Percentiles rank a stretch among this genome's conserved stretches.
These are phyloP conservation scores for Psilocybe azurescens DNA, from an alignment of 768 basidiomycete species.

Conservation along the genomic window DNA sequence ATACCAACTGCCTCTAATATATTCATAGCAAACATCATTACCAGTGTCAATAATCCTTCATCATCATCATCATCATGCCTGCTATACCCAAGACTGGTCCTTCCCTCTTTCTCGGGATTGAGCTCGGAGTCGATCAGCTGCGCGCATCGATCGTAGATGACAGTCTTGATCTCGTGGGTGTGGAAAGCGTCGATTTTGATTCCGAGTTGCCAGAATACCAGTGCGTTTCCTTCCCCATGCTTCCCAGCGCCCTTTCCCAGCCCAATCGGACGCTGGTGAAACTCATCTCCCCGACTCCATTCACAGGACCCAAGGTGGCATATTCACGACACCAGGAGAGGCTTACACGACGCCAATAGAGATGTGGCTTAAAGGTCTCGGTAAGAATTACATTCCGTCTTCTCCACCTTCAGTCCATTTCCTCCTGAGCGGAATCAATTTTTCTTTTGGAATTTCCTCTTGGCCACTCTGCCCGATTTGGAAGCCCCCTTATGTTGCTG, in stretches of 20 bases:
- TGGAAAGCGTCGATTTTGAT: conserved; percentile 86
- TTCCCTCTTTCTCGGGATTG: conserved; percentile 81
- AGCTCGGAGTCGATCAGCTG: conserved; percentile 84
- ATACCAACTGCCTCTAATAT: conserved; percentile 35
- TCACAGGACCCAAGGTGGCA: conserved; percentile 80
- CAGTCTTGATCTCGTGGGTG: conserved; percentile 79
- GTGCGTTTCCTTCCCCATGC: conserved; percentile 50
- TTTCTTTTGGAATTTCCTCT: conserved; percentile 40
- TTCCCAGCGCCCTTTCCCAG: conserved; percentile 8
- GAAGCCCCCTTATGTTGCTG: conserved; percentile 36
- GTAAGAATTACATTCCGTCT: conserved; percentile 46
- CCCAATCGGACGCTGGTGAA: background rate
- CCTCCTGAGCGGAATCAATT: conserved; percentile 63
- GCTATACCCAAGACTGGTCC: conserved; percentile 48
- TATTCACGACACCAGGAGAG: conserved; percentile 86
- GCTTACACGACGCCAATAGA: conserved; percentile 89
- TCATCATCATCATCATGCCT: conserved; percentile 37
- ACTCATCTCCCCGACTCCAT: conserved; percentile 1
- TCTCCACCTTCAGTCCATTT: conserved; percentile 18
- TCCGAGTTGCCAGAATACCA: conserved; percentile 79
- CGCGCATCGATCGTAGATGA: conserved; percentile 86
- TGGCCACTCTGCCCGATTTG: conserved; percentile 34
- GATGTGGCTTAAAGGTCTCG: conserved; percentile 89
- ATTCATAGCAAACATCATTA: conserved; percentile 29
- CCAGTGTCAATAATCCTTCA: conserved; percentile 2